Conservation (phyloP, 2,329 filamentous ascomycete species). For the Bipolaris bicolor region DNA sequence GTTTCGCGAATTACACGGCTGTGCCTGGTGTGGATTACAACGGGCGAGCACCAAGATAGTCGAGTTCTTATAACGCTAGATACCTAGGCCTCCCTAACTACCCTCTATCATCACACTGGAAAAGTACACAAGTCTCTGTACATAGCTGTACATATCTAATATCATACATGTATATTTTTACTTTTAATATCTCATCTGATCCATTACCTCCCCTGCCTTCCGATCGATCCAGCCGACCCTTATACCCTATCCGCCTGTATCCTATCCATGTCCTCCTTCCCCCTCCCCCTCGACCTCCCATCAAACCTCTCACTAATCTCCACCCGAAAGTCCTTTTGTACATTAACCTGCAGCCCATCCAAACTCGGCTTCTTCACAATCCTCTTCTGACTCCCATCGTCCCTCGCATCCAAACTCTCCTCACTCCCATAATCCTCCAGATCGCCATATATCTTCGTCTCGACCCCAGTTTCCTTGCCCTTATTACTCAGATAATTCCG, state of each 20-base stretch:
- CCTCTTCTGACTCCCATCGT: slow-evolving; percentile 4
- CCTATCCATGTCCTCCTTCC: neutral
- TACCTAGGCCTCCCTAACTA: too few species aligned
- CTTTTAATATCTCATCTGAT: neutral
- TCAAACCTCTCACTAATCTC: neutral
- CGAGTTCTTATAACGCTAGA: too few species aligned
- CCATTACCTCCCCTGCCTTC: neutral
- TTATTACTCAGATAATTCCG: neutral
- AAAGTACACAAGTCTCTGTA: too few species aligned
- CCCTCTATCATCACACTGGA: too few species aligned
- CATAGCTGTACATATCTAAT: too few species aligned
- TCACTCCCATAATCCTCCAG: slow-evolving; percentile 2
- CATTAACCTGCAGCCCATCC: slow-evolving; percentile 7
- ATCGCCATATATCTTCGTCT: slow-evolving; percentile 13
- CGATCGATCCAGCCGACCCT: neutral
- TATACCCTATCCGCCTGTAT: neutral
- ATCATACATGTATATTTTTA: neutral
- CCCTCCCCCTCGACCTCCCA: neutral
- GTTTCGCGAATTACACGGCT: slow-evolving; percentile 39
- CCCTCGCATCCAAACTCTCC: neutral
- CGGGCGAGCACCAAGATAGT: slow-evolving; percentile 24
- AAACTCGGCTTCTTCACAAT: neutral
- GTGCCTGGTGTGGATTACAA: slow-evolving; percentile 35
- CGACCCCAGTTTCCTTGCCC: neutral
- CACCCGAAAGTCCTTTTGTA: slow-evolving; percentile 9